Evolutionary conservation across 345 rosid species (phyloP), one percentile per base, ranked within the genome.

Genomic region (Dipteronia sinensis): DNA sequence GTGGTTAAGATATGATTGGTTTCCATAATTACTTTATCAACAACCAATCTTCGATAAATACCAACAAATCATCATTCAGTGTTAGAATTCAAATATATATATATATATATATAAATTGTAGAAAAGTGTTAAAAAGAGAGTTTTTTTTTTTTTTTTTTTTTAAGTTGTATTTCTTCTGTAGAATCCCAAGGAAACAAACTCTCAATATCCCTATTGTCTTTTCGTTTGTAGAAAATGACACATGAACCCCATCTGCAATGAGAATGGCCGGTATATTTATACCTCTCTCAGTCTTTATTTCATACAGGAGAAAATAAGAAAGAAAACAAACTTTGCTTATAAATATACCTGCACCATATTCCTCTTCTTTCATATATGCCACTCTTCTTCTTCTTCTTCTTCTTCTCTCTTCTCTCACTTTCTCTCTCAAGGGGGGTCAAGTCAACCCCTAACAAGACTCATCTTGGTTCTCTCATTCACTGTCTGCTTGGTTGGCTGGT

Each of bases 191-290:
- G 69, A 47, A 81, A 76, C 65, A 69, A 64, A 68, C 70, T 67
- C 72, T 67, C 38, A 67, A 67, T 56, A 38, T 79, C 49, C 72
- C 34, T 56, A 38, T 47, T 66, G 76, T 75, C 77, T 29, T 31
- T 67, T 40, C 62, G 27, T 44, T 22, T 31, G 20, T 20, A 16
- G 83, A 79, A 84, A 84, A 82, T 70, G 84, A 84, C 80, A 34
- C 38, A 4, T 34, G 6, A 34, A 34, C 38, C 47, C 78, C 27
- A 19, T 53, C 55, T 62, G 0, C 42, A 25, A 31, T 58, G 47
- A 4, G 62, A 76, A 78, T 65, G 65, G 55, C 66, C 77, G n/a
- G n/a, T n/a, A n/a, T n/a, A 78, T 72, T 71, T 76, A 72, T 66
- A 73, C 81, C 83, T 42, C 46, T 9, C 10, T 65, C 27, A 40